phyloP scores from a whole-genome alignment of 176 grass and related monocot species.

The Zoysia japonica region DNA sequence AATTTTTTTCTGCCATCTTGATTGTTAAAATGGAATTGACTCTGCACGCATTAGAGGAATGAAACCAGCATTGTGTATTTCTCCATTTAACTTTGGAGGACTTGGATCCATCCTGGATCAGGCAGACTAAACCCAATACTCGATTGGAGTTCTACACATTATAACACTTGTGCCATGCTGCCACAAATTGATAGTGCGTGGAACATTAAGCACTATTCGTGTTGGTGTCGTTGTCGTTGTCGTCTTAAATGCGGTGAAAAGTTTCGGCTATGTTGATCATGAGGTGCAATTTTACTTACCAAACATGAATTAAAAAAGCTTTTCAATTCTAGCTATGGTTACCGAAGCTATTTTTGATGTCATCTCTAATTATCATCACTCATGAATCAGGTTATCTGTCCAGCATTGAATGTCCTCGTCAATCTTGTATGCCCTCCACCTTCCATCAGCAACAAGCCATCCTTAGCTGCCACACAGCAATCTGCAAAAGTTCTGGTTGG shows the following conservation, averaged over 20 bases:
- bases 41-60: neutral
- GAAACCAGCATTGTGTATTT: neutral
- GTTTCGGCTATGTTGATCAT: conserved; percentile 80
- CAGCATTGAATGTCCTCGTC: conserved; percentile 89
- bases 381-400: conserved; percentile 75
- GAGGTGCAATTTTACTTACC: conserved; percentile 62
- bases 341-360: neutral
- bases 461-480: conserved; percentile 58
- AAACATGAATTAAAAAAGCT: conserved; percentile 26
- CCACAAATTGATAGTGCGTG: conserved; percentile 85
- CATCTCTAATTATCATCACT: conserved; percentile 6
- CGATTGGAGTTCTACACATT: conserved; percentile 94
- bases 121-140: conserved; percentile 79
- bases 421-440: conserved; percentile 98
- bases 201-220: conserved; percentile 80
- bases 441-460: conserved; percentile 90
- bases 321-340: conserved; percentile 17
- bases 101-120: too few species aligned
- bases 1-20: neutral
- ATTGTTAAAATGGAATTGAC: neutral
- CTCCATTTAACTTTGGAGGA: too few species aligned
- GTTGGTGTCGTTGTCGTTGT: conserved; percentile 85
- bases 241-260: conserved; percentile 79
- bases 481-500: conserved; percentile 51
- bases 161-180: conserved; percentile 77